These are phyloP conservation scores for Noccaea bulbosa DNA, from an alignment of 345 rosid species.

Conservation along the genomic window DNA sequence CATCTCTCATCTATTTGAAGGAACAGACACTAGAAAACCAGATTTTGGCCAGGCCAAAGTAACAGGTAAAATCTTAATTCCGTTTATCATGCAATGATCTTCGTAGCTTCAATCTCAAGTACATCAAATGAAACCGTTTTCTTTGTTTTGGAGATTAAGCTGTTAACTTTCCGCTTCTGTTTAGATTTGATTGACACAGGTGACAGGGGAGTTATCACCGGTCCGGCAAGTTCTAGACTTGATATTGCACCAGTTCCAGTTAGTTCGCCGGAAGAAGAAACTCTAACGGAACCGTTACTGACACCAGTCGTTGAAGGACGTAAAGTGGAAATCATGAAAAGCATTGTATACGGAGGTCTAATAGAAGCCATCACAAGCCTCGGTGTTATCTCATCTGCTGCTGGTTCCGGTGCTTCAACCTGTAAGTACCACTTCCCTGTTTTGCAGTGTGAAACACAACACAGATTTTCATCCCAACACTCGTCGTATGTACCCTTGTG, in stretches of 20 bases:
- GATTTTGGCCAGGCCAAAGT: constrained; percentile 22
- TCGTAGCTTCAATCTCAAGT: not conserved
- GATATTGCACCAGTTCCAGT: constrained; percentile 21
- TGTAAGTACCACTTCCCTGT: constrained; percentile 50
- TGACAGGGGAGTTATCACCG: not conserved
- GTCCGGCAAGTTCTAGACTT: constrained; percentile 17
- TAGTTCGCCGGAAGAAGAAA: constrained; percentile 33
- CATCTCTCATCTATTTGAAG: constrained; percentile 33
- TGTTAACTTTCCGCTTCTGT: constrained; percentile 4
- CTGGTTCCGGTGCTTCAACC: constrained; percentile 71
- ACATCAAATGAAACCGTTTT: not conserved
- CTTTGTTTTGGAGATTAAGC: constrained; percentile 18
- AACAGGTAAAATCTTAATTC: constrained; percentile 29
- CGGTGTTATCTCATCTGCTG: constrained; percentile 85
- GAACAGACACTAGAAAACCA: constrained; percentile 13
- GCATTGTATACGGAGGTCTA: constrained; percentile 90
- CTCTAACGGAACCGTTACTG: constrained; percentile 26
- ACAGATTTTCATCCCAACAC: not conserved
- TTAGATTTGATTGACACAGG: constrained; percentile 28
- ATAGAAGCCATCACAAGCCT: constrained; percentile 77
- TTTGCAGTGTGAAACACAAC: constrained; percentile 15
- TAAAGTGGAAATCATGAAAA: constrained; percentile 65
- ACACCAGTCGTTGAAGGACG: constrained; percentile 34
- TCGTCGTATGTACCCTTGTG: not conserved
- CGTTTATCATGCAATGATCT: not conserved